Conservation (phyloP, 495 filamentous ascomycete species). For the Aspergillus ostianus region DNA sequence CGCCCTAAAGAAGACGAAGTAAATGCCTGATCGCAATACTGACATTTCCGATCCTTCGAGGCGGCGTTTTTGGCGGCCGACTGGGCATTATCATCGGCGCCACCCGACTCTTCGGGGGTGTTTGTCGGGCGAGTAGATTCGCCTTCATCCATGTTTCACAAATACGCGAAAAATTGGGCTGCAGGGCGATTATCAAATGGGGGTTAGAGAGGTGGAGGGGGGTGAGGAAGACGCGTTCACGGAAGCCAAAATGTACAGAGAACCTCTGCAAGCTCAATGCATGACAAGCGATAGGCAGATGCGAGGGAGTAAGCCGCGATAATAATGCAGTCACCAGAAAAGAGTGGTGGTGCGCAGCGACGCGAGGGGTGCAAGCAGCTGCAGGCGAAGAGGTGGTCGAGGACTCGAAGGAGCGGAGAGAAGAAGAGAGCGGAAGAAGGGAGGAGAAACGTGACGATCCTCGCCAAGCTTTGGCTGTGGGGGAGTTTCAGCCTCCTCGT, state of each 20-base stretch:
- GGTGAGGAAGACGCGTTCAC: slow-evolving; percentile 16
- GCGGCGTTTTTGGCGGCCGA: slow-evolving; percentile 39
- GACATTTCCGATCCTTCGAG: slow-evolving; percentile 78
- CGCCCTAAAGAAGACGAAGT: slow-evolving; percentile 92
- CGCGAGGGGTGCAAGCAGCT: slow-evolving; percentile 8
- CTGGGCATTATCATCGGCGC: slow-evolving; percentile 37
- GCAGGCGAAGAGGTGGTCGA: slow-evolving; percentile 1
- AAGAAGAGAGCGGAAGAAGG: slow-evolving; percentile 10
- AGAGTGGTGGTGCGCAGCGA: slow-evolving; percentile 1
- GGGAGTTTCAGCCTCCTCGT: slow-evolving; percentile 10
- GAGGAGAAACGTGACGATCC: slow-evolving; percentile 23
- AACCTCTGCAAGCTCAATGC: slow-evolving; percentile 22
- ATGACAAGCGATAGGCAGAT: slow-evolving; percentile 15
- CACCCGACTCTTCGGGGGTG: slow-evolving; percentile 52
- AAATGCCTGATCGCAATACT: slow-evolving; percentile 80
- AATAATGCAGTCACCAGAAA: slow-evolving; percentile 1
- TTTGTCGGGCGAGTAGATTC: slow-evolving; percentile 25
- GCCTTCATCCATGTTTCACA: slow-evolving; percentile 30
- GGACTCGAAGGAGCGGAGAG: slow-evolving; percentile 7
- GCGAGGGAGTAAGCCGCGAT: neutral
- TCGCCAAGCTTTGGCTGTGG: slow-evolving; percentile 24
- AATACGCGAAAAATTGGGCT: slow-evolving; percentile 11
- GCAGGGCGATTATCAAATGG: slow-evolving; percentile 4
- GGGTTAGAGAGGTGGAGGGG: slow-evolving; percentile 1
- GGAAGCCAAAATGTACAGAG: slow-evolving; percentile 9